Conservation (phyloP, 2,329 filamentous ascomycete species). For the Talaromyces rugulosus region DNA sequence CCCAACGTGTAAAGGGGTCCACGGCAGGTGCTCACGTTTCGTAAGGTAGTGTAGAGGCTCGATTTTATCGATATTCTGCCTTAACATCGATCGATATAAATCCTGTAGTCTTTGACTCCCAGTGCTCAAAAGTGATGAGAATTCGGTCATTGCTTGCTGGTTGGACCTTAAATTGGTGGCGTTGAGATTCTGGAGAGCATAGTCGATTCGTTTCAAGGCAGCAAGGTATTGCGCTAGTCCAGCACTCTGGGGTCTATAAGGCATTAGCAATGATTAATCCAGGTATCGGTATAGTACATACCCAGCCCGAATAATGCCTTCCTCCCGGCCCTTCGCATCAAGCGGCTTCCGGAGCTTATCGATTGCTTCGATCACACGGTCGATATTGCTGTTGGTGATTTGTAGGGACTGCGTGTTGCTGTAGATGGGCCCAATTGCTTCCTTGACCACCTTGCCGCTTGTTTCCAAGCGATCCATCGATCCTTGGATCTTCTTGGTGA, state of each 20-base stretch:
- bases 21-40: conserved; percentile 57
- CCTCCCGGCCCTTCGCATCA: conserved; percentile 86
- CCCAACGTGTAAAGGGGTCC: neutral
- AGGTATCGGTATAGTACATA: conserved; percentile 26
- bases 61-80: conserved; percentile 72
- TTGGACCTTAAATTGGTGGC: conserved; percentile 89
- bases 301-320: conserved; percentile 83
- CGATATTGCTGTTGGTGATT: conserved; percentile 82
- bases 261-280: conserved; percentile 15
- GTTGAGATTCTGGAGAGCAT: conserved; percentile 78
- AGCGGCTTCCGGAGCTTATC: conserved; percentile 85
- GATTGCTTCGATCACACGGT: conserved; percentile 79
- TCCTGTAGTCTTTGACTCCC: conserved; percentile 81
- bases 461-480: conserved; percentile 79
- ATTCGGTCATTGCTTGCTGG: conserved; percentile 78
- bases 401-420: conserved; percentile 88
- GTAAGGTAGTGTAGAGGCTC: conserved; percentile 92
- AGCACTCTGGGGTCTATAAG: conserved; percentile 66
- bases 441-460: conserved; percentile 84
- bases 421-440: conserved; percentile 88
- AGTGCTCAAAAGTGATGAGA: conserved; percentile 70
- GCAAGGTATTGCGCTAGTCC: conserved; percentile 81
- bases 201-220: conserved; percentile 83
- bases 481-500: conserved; percentile 93
- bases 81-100: conserved; percentile 73